These are phyloP conservation scores for Pyrus hybrid DNA, from an alignment of 331 rosid genomes.

Conservation along the genomic window DNA sequence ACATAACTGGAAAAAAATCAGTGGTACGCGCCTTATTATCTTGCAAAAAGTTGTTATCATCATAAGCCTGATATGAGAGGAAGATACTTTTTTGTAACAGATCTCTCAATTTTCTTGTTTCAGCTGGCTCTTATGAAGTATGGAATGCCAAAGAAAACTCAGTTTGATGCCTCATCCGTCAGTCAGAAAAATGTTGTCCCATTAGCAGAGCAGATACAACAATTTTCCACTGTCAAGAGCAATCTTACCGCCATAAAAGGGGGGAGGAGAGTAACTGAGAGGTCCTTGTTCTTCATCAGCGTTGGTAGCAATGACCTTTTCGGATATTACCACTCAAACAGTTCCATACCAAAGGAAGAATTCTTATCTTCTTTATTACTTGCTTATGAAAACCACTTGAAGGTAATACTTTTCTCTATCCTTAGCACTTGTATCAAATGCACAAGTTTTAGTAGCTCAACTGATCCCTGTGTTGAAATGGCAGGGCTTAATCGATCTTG, in stretches of 20 bases:
- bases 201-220: conserved; percentile 10
- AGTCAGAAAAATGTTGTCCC: neutral
- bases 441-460: neutral
- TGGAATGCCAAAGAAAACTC: neutral
- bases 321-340: conserved; percentile 6
- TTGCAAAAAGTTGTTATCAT: too few species aligned
- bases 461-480: neutral
- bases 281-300: conserved; percentile 21
- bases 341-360: neutral
- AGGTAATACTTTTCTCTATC: neutral
- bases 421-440: neutral
- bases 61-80: neutral
- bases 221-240: neutral
- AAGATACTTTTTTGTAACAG: too few species aligned
- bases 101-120: neutral
- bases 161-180: neutral
- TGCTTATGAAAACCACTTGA: conserved; percentile 16
- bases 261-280: neutral
- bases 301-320: conserved; percentile 20
- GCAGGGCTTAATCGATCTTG: conserved; percentile 17
- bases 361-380: conserved; percentile 1
- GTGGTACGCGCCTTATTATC: neutral
- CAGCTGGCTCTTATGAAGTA: neutral
- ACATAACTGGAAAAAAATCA: conserved; percentile 6
- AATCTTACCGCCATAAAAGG: conserved; percentile 3